phyloP scores from a whole-genome alignment of 139 green algal genomes.

The Coelastrella sp. region DNA sequence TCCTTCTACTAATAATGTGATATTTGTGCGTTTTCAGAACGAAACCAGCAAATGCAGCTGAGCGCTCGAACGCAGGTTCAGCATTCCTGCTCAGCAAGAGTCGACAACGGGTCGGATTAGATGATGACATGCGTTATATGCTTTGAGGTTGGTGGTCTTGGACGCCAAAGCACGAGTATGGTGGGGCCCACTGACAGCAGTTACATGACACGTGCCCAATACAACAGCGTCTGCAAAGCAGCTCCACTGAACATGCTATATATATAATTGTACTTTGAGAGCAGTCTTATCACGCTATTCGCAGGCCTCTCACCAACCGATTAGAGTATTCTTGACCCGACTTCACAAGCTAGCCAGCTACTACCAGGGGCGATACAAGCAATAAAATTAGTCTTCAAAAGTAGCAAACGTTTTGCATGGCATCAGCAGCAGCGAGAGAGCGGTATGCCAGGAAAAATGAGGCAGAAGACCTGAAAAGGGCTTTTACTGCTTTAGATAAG shows the following conservation, averaged over 20 bases:
- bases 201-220: neutral
- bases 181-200: too few species aligned
- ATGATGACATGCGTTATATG: too few species aligned
- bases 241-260: neutral
- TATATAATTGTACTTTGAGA: too few species aligned
- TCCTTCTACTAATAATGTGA: too few species aligned
- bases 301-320: neutral
- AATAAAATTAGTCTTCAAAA: too few species aligned
- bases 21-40: too few species aligned
- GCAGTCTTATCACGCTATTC: neutral
- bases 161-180: too few species aligned
- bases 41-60: too few species aligned
- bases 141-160: too few species aligned
- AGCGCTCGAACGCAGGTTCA: too few species aligned
- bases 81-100: too few species aligned
- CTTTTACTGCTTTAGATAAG: conserved; percentile 87
- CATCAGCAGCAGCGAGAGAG: conserved; percentile 65
- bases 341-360: neutral
- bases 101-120: too few species aligned
- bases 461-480: conserved; percentile 79
- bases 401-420: neutral
- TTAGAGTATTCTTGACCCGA: neutral
- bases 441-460: conserved; percentile 91
- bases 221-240: neutral
- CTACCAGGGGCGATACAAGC: neutral